A percentile compares a stretch with the other conserved stretches of the same genome.
These are phyloP conservation scores for Fistulifera pelliculosa DNA, from an alignment of 108 stramenopile genomes.

Conservation along the genomic window DNA sequence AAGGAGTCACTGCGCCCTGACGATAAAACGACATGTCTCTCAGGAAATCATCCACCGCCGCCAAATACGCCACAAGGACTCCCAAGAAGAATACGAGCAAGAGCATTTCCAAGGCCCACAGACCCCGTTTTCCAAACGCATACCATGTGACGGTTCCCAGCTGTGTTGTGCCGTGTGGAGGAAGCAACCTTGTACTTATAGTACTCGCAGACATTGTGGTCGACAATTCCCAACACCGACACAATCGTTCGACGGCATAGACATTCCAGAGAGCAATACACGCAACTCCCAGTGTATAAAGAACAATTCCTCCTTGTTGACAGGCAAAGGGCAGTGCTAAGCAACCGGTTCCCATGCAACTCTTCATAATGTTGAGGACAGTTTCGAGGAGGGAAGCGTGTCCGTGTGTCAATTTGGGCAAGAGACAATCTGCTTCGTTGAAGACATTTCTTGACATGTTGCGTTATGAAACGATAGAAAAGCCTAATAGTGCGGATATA, in stretches of 20 bases:
- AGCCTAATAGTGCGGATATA: too few species aligned
- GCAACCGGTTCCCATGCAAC: slow-evolving; percentile 68
- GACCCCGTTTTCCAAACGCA: slow-evolving; percentile 49
- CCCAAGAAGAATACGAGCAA: slow-evolving; percentile 47
- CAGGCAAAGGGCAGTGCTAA: slow-evolving; percentile 68
- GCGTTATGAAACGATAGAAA: too few species aligned
- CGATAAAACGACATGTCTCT: slow-evolving; percentile 42
- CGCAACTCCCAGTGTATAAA: slow-evolving; percentile 40
- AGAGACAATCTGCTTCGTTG: neutral
- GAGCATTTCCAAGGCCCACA: slow-evolving; percentile 45
- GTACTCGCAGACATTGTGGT: too few species aligned
- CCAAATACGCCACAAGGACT: slow-evolving; percentile 59
- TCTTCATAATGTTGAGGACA: slow-evolving; percentile 44
- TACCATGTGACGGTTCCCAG: slow-evolving; percentile 61
- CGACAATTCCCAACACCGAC: too few species aligned
- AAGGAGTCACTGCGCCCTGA: slow-evolving; percentile 6
- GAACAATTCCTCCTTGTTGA: slow-evolving; percentile 58
- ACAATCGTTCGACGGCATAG: slow-evolving; percentile 41
- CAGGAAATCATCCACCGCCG: slow-evolving; percentile 47
- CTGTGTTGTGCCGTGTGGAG: slow-evolving; percentile 43
- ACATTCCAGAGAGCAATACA: slow-evolving; percentile 64
- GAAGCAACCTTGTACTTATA: too few species aligned
- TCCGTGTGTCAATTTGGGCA: neutral
- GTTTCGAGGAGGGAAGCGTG: slow-evolving; percentile 35
- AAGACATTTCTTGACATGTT: too few species aligned